Base-by-base conservation (phyloP, 768 basidiomycete genomes). In the Gelatoporia subvermispora region DNA sequence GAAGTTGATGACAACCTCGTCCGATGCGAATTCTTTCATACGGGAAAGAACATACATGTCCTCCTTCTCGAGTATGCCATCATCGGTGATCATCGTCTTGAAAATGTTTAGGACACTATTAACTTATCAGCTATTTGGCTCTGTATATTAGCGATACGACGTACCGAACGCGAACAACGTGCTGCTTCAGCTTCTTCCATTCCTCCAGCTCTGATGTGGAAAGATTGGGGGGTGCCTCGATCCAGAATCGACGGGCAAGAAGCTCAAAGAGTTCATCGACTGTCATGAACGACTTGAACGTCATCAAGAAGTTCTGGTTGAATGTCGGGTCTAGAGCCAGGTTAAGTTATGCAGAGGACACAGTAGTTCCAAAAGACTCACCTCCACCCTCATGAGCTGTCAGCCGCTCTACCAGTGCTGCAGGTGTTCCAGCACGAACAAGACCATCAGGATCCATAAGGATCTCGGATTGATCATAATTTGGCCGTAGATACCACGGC, bases 221-320 rank as follows among this genome's bases (percentile, higher is more conserved):
- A 34, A 97, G 61, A 5, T 77, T 82, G 4, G 77, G 73, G 0
- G 93, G 95, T 20, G 88, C 76, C 42, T 79, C 73, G 22, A 93
- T 84, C 57, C 77, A 74, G 68, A 93, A 98, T 16, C 95, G 82
- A 38, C 78, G 74, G 7, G 88, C 77, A 17, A 98, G 81, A 16
- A 87, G 73, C 49, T 92, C 84, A 47, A 95, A 85, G 8, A 98
- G 70, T 41, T 92, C 85, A 48, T 88, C 79, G 39, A 88, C 72
- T 4, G 83, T 84, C 15, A 89, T 90, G 66, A 98, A 97, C 1
- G 92, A 93, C 61, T 93, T 91, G 74, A 91, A 96, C 1, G 95
- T 96, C 81, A 96, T 85, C 55, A 98, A 68, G 77, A 98, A 98
- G 1, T 93, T 85, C 62, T 85, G 84, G 64, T 77, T 88, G 68